Percentiles rank a stretch among this genome's conserved stretches.
Conservation (phyloP, 1,284 basidiomycete species). For the Inonotus obliquus region DNA sequence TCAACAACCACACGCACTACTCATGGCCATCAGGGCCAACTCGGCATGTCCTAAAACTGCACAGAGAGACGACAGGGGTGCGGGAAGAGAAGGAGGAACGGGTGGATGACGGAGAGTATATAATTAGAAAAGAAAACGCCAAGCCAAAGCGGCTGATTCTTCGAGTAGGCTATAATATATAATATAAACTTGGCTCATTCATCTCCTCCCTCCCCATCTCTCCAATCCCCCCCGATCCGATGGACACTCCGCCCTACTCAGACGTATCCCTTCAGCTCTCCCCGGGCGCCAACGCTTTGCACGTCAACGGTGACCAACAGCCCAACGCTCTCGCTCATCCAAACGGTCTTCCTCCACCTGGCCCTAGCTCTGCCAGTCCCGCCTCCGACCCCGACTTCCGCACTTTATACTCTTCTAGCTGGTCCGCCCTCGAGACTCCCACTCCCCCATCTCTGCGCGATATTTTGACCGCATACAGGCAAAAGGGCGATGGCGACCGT, state of each 20-base stretch:
- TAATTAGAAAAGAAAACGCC: background rate
- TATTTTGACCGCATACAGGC: conserved; percentile 78
- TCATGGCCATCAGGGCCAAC: background rate
- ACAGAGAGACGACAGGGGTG: background rate
- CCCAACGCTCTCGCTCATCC: background rate
- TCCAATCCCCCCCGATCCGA: conserved; percentile 20
- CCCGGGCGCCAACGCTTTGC: conserved; percentile 21
- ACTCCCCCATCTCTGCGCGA: conserved; percentile 78
- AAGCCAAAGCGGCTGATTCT: background rate
- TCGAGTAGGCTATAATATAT: background rate
- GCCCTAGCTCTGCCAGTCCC: background rate
- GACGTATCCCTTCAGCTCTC: conserved; percentile 24
- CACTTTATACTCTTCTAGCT: conserved; percentile 37
- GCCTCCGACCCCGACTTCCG: conserved; percentile 23
- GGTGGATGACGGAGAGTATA: background rate
- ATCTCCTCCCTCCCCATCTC: background rate
- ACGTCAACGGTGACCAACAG: conserved; percentile 14
- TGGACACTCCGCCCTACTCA: conserved; percentile 25
- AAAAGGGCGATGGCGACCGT: conserved; percentile 83
- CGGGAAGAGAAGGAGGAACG: background rate
- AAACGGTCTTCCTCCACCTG: background rate
- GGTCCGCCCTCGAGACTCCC: conserved; percentile 45
- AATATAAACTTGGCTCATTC: background rate
- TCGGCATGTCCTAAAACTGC: background rate
- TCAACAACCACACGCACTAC: background rate